Evolutionary conservation across 2,329 filamentous ascomycete genomes (phyloP), one percentile per base, ranked within the genome.

Genomic region (Alternaria atra): DNA sequence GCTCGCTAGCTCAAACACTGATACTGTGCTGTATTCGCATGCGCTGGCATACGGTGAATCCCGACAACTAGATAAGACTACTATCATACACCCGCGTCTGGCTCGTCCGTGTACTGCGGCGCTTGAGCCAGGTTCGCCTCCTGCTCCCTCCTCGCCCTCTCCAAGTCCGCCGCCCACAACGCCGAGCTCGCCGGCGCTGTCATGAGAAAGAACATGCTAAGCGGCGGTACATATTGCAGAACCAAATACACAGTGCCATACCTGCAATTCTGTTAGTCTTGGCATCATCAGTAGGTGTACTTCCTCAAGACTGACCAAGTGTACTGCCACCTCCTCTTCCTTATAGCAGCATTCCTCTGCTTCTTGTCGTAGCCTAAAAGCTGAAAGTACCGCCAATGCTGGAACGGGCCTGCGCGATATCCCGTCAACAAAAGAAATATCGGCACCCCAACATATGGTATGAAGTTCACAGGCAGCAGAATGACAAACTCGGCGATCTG

Each of bases 141-240:
- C 44, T 68, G 65, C 46, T 68, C 62, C 55, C 73, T 68, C 27
- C 73, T 66, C 53, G 65, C 43, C 3, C 48, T 69, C 78, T 98
- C 94, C 52, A 97, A 80, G 66, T 90, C 88, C 2, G 89, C 89
- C 2, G 89, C 92, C 94, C 94, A 98, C 35, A 98, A 81, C 1
- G 93, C 94, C 43, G 92, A 90, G 2, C 94, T 95, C 20, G 89
- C 88, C 1, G 94, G 91, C 3, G 91, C 93, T 0, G 94, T 97
- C 67, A 99, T 81, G 39, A 98, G 84, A 77, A 98, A 97, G 75
- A 98, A 89, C 85, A 99, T 96, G n/a, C 91, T 96, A 50, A 97
- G 80, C 12, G 94, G 85, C 1, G 95, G 95, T 8, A 97, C 85
- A n/a, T 98, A 85, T 80, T 97, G 92, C 29, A 98, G 80, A 6